phyloP scores from a whole-genome alignment of 805 yeast genomes.

The Zygotorulaspora sp. region DNA sequence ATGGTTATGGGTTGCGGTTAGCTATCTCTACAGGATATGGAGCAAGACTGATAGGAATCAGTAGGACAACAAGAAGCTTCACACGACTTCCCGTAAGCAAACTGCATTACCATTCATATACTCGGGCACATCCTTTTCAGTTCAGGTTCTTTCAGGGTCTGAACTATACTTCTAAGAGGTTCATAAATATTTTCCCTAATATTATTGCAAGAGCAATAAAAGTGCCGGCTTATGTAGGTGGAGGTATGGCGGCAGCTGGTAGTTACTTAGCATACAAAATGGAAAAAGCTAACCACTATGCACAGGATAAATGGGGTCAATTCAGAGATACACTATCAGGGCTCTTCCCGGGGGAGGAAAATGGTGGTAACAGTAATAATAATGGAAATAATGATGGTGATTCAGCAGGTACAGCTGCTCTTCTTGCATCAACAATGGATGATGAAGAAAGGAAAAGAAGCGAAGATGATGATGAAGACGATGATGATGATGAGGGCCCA shows the following conservation, averaged over 20 bases:
- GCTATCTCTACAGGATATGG: not conserved
- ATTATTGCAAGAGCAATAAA: slow-evolving; percentile 50
- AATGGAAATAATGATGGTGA: slow-evolving; percentile 48
- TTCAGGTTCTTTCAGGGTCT: slow-evolving; percentile 14
- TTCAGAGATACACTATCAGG: slow-evolving; percentile 42
- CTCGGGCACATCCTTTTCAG: slow-evolving; percentile 20
- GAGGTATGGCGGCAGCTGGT: slow-evolving; percentile 91
- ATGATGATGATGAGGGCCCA: slow-evolving; percentile 50
- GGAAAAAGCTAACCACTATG: slow-evolving; percentile 73
- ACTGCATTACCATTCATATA: slow-evolving; percentile 22
- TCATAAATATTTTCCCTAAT: slow-evolving; percentile 43
- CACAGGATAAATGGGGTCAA: slow-evolving; percentile 60
- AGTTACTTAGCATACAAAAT: slow-evolving; percentile 89
- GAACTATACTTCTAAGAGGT: slow-evolving; percentile 23
- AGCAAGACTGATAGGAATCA: not conserved
- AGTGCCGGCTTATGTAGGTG: slow-evolving; percentile 80
- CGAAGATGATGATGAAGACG: slow-evolving; percentile 36
- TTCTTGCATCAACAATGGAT: slow-evolving; percentile 31
- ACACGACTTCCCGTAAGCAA: slow-evolving; percentile 2
- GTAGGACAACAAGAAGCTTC: not conserved
- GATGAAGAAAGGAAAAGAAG: slow-evolving; percentile 37
- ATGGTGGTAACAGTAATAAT: slow-evolving; percentile 17
- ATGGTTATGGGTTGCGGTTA: not conserved
- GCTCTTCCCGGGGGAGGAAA: slow-evolving; percentile 22
- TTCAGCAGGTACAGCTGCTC: slow-evolving; percentile 41